Base-by-base conservation (phyloP, 2,329 filamentous ascomycete genomes). In the Fusarium subglutinans region DNA sequence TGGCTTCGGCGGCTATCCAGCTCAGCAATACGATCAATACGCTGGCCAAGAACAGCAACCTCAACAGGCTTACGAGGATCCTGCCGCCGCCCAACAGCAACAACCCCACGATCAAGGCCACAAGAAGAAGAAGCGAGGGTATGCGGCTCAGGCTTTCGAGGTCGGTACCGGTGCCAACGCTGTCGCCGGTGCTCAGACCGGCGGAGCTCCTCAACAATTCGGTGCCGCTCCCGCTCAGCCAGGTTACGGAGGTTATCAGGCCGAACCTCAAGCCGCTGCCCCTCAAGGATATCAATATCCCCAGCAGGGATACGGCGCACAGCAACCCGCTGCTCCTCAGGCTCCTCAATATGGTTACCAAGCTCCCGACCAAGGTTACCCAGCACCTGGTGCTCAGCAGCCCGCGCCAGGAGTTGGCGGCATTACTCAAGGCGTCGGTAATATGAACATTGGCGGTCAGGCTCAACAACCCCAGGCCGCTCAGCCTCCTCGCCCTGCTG, bases 131-230 rank as follows among this genome's bases (percentile, higher is more conserved):
- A 98, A 97, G 89, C 90, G 95, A 87, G 92, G 93, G 65, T 98
- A 98, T 86, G 96, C 96, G 62, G 94, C 94, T 65, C 93, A 97
- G 83, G 96, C 96, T 51, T 99, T 97, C 83, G 96, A 97, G 68
- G 96, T 98, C 78, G 94, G 93, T 57, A 89, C 90, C 57, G 96
- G 96, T 78, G 94, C 93, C 80, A 98, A 98, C 88, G 91, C 93
- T 62, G 84, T 82, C 63, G 82, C 81, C 60, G 89, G 86, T 41
- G 89, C 88, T 64, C 85, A 86, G 76, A 62, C 79, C 40, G 83
- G 76, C 38, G 81, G 78, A 28, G 81, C 69, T 50, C 37, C 82
- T 38, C 85, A 84, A 61, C 80, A 76, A 82, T 91, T 84, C 83
- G 87, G 84, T 80, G 83, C 82, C 57, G 83, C 82, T 77, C 83